Evolutionary conservation across 495 filamentous ascomycete species (phyloP), one percentile per base, ranked within the genome.

Genomic region (Podospora appendiculata): DNA sequence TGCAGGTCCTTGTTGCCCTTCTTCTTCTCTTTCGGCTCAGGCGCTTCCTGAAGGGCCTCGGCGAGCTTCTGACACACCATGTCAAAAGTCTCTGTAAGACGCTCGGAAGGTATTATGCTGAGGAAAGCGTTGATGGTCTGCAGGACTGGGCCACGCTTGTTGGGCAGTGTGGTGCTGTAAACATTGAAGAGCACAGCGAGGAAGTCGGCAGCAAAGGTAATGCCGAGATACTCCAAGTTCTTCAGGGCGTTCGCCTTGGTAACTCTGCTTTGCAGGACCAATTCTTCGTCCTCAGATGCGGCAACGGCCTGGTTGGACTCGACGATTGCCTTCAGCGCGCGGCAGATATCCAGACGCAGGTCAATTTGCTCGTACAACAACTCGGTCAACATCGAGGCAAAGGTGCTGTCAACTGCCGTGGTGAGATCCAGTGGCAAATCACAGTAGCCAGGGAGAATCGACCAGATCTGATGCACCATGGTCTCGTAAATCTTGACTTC

Each of bases 401-500:
- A 95, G n/a, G 58, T 55, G 65, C 95, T 89, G 57, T 97, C 89
- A 62, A 97, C 89, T 11, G 84, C 76, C 59, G 84, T 75, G 8
- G 65, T 64, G 17, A 97, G 62, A 65, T 97, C 93, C 39, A 93
- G 69, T 4, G 93, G 91, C 46, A 94, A 71, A 64, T 95, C 87
- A 64, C 93, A 97, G 67, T 95, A 98, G 33, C 93, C 93, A 0
- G 94, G 90, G n/a, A 98, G 78, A 47, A 88, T 80, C 16, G 87
- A 85, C 93, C 94, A 98, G 17, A 93, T 91, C 63, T 98, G 93
- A 48, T 94, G 87, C 1, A 98, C 88, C 1, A 98, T 65, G 0
- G 93, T 97, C 68, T 98, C 93, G 68, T 91, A 97, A 53, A 98
- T 94, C 75, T 98, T 98, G 60, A 88, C 81, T 64, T 96, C 89